Percentiles rank a stretch among this genome's conserved stretches.
phyloP scores from a whole-genome alignment of 768 basidiomycete species.

The Gautieria morchelliformis region DNA sequence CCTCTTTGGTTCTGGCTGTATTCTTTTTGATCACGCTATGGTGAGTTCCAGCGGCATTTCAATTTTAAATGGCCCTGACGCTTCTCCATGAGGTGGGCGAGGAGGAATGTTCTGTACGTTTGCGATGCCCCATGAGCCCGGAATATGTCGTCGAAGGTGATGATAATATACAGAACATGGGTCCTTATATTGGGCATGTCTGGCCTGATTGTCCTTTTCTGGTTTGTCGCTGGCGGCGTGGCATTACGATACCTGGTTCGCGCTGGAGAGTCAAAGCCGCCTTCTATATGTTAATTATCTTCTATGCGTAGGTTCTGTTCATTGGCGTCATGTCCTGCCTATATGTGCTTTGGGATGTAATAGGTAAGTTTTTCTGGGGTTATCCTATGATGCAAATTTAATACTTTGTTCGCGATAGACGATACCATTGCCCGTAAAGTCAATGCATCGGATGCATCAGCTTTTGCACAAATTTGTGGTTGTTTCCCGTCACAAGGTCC shows the following conservation, averaged over 20 bases:
- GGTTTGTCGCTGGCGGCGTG: conserved; percentile 69
- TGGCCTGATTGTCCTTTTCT: conserved; percentile 70
- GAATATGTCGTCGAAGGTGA: not conserved
- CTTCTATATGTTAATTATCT: not conserved
- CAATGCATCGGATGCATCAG: conserved; percentile 80
- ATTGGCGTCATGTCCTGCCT: conserved; percentile 83
- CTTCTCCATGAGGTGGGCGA: conserved; percentile 41
- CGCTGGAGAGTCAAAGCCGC: not conserved
- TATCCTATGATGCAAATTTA: not conserved
- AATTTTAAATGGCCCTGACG: not conserved
- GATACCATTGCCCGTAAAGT: conserved; percentile 79
- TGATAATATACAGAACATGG: conserved; percentile 66
- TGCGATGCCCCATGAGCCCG: not conserved
- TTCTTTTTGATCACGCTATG: conserved; percentile 84
- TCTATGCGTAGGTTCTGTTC: conserved; percentile 51
- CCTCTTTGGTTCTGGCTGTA: conserved; percentile 67
- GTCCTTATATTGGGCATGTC: conserved; percentile 67
- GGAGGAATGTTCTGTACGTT: conserved; percentile 60
- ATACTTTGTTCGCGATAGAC: conserved; percentile 32
- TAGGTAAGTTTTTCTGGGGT: conserved; percentile 38
- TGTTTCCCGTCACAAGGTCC: conserved; percentile 76
- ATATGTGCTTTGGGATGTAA: conserved; percentile 83
- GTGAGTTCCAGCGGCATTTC: conserved; percentile 24
- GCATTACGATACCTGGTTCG: conserved; percentile 71
- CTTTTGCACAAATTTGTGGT: conserved; percentile 76